Evolutionary conservation across 164 flowering plant genomes (phyloP).

Genomic region (Vitis rupestris): DNA sequence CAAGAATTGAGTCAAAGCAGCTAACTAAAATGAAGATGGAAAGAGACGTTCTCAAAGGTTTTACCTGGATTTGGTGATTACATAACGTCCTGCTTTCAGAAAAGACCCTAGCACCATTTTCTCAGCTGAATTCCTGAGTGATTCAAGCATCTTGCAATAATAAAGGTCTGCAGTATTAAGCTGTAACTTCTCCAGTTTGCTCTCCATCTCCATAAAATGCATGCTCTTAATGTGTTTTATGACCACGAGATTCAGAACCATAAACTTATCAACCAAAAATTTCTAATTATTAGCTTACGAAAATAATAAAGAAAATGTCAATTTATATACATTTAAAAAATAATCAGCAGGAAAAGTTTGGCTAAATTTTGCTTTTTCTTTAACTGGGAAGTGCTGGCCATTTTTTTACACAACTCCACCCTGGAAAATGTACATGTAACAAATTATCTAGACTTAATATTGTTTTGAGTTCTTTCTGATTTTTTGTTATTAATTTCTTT

Average conservation of each 20-base stretch:
- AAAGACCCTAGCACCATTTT: background rate
- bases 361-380: too few relatives aligned
- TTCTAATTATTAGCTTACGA: background rate
- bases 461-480: slow-evolving; percentile 22
- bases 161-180: background rate
- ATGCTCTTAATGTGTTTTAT: background rate
- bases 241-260: background rate
- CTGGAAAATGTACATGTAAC: background rate
- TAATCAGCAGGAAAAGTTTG: too few relatives aligned
- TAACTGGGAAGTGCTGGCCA: background rate
- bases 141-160: background rate
- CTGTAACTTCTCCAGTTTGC: too few relatives aligned
- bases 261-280: background rate
- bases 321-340: background rate
- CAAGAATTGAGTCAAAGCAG: too few relatives aligned
- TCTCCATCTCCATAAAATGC: background rate
- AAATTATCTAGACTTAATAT: slow-evolving; percentile 12
- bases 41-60: too few relatives aligned
- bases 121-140: background rate
- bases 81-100: background rate
- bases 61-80: background rate
- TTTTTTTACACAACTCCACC: background rate
- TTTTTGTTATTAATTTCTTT: slow-evolving; percentile 26
- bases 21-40: too few relatives aligned
- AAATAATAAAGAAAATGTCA: background rate